Conservation (phyloP, 2,329 filamentous ascomycete genomes). For the Verticillium tricorpus region DNA sequence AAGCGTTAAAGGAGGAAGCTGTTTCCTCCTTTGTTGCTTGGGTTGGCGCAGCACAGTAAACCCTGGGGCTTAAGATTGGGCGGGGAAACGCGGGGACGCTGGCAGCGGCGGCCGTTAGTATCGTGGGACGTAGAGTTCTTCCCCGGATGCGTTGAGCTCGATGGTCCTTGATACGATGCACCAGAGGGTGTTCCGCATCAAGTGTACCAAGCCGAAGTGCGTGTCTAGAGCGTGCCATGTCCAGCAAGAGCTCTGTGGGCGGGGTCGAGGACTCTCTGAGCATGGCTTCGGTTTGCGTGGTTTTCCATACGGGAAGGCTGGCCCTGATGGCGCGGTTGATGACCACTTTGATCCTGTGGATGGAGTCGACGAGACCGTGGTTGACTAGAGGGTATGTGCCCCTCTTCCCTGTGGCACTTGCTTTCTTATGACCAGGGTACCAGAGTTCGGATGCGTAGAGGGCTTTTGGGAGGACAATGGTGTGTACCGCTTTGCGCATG, state of each 20-base stretch:
- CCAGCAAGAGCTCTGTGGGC: slow-evolving; percentile 7
- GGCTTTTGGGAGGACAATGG: slow-evolving; percentile 6
- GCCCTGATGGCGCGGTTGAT: slow-evolving; percentile 4
- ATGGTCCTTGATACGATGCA: background rate
- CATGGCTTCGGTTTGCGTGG: slow-evolving; percentile 7
- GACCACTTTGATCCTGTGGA: slow-evolving; percentile 5
- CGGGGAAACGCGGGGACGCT: background rate
- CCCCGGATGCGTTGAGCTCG: background rate
- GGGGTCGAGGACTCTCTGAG: slow-evolving; percentile 8
- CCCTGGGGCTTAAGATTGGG: background rate
- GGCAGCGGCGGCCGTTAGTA: background rate
- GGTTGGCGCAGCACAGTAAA: background rate
- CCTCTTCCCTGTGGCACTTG: background rate
- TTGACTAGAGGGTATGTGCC: background rate
- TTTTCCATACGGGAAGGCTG: slow-evolving; percentile 8
- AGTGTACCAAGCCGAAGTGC: slow-evolving; percentile 12
- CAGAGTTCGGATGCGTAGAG: slow-evolving; percentile 7
- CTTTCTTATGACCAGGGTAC: slow-evolving; percentile 2
- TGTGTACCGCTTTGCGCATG: slow-evolving; percentile 1
- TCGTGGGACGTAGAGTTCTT: background rate
- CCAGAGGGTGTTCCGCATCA: slow-evolving; percentile 13
- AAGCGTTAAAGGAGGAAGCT: background rate
- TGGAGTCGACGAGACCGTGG: background rate
- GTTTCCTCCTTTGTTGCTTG: background rate
- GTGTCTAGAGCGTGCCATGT: slow-evolving; percentile 6